Evolutionary conservation across 2,329 filamentous ascomycete species (phyloP), one percentile per base, ranked within the genome.

Genomic region (Stachybotrys echinatus): DNA sequence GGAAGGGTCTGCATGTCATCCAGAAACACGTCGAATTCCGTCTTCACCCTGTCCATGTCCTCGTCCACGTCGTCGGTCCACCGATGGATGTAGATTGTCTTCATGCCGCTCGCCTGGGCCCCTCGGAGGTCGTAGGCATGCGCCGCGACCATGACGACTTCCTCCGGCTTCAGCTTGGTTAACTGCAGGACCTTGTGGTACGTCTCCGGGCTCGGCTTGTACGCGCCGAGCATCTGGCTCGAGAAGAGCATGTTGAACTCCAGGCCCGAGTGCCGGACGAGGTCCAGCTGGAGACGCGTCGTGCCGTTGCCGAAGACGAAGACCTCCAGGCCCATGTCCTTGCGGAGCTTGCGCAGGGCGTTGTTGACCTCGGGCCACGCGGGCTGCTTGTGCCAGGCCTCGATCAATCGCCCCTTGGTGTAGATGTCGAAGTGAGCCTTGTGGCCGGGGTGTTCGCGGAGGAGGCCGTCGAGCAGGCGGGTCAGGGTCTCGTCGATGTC

Each of bases 271-370:
- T 71, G 79, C 23, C 66, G 63, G 1, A 61, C 63, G 3, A 82
- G 65, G 56, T 82, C 75, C 3, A 82, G 69, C 54, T 81, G 79
- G 1, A 81, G 64, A 17, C 79, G 70, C 2, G 74, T 76, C 0
- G 76, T 80, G 0, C 78, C 79, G 50, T 82, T 82, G 6, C 77
- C 78, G 45, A 74, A 69, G 5, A 81, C 77, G 48, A 77, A 74
- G 0, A 74, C 58, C 51, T 76, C 70, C 6, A 70, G 61, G 1
- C 65, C 66, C 3, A 65, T 56, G 1, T 64, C 58, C 14, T 67
- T 61, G 1, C 59, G 59, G 14, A 81, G 60, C 0, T 55, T 55
- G 2, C 62, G 48, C 2, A 81, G 63, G 0, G 75, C 76, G 3
- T 61, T 52, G 0, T 53, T 42, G 1, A 80, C 74, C 47, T 82